Conservation (phyloP, 2,329 filamentous ascomycete species). For the Fusarium compactum region DNA sequence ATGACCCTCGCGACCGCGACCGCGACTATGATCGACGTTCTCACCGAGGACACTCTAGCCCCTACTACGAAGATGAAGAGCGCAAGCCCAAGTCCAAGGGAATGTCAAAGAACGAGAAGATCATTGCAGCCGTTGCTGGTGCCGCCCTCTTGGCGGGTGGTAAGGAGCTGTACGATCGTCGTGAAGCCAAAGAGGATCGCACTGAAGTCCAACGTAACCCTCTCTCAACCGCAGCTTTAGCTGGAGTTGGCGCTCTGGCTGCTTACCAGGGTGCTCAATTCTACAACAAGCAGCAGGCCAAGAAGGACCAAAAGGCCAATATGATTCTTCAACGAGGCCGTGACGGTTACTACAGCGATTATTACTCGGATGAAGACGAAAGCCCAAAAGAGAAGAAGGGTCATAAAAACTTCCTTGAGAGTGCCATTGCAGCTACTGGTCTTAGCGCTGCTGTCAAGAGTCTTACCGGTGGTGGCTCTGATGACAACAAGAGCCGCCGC, state of each 20-base stretch:
- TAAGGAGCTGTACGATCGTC: constrained; percentile 75
- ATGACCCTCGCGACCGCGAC: constrained; percentile 61
- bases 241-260: constrained; percentile 72
- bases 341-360: constrained; percentile 64
- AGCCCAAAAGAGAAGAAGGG: constrained; percentile 68
- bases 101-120: constrained; percentile 73
- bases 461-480: constrained; percentile 63
- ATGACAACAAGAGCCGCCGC: constrained; percentile 64
- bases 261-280: constrained; percentile 73
- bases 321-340: constrained; percentile 66
- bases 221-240: constrained; percentile 70
- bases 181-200: constrained; percentile 65
- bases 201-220: constrained; percentile 67
- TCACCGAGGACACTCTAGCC: constrained; percentile 60
- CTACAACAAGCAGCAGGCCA: constrained; percentile 71
- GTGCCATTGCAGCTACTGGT: constrained; percentile 70
- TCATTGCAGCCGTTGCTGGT: constrained; percentile 73
- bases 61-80: constrained; percentile 71
- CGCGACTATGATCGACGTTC: constrained; percentile 59
- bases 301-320: constrained; percentile 67
- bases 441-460: constrained; percentile 72
- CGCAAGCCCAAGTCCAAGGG: constrained; percentile 58
- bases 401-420: constrained; percentile 74
- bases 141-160: constrained; percentile 73
- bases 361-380: constrained; percentile 70